These are phyloP conservation scores for Syncephalis plumigaleata DNA, from an alignment of 371 early-diverging fungal genomes.

Conservation along the genomic window DNA sequence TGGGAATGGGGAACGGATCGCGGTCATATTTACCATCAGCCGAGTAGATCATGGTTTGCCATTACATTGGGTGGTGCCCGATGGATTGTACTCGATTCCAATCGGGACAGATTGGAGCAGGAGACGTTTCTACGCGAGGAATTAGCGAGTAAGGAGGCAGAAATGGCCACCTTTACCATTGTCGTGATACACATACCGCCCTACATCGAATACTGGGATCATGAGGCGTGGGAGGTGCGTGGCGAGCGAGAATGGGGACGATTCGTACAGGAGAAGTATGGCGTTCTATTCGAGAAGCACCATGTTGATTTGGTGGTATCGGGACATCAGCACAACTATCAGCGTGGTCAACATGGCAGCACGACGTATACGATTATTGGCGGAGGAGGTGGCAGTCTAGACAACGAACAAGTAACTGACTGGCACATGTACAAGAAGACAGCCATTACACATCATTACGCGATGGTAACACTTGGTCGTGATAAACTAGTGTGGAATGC, in stretches of 20 bases:
- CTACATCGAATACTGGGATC: conserved; percentile 64
- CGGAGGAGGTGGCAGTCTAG: conserved; percentile 56
- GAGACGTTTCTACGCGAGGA: conserved; percentile 40
- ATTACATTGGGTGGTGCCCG: conserved; percentile 41
- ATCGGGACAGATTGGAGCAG: conserved; percentile 37
- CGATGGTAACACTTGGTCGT: conserved; percentile 25
- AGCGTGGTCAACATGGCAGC: conserved; percentile 33
- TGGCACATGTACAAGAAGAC: conserved; percentile 39
- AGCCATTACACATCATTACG: conserved; percentile 32
- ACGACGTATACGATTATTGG: conserved; percentile 48
- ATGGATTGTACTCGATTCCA: conserved; percentile 51
- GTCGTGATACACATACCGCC: conserved; percentile 66
- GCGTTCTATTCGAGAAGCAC: conserved; percentile 39
- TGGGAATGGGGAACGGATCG: conserved; percentile 20
- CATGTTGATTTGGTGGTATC: conserved; percentile 58
- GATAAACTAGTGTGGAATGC: conserved; percentile 19
- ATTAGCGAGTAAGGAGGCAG: conserved; percentile 27
- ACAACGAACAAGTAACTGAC: conserved; percentile 40
- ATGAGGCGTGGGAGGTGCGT: conserved; percentile 40
- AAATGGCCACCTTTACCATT: conserved; percentile 36
- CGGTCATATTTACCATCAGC: conserved; percentile 24
- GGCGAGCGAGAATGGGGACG: conserved; percentile 53
- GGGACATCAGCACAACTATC: conserved; percentile 71
- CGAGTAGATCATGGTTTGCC: conserved; percentile 28
- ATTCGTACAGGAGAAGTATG: conserved; percentile 44